These are phyloP conservation scores for Willaertia magna DNA, from an alignment of 208 protist species.

Conservation along the genomic window DNA sequence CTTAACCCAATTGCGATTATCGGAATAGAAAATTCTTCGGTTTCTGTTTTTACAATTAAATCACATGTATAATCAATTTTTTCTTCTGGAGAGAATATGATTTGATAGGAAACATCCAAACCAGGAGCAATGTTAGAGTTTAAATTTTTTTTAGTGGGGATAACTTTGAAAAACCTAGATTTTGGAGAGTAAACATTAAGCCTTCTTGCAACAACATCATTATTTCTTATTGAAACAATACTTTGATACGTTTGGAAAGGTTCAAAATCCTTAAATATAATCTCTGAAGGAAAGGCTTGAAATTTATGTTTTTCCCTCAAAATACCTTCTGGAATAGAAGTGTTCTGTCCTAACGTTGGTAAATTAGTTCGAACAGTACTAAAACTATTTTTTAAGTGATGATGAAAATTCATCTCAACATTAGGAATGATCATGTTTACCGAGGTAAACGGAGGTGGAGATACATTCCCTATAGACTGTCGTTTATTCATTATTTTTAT, in stretches of 20 bases:
- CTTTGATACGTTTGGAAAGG: neutral
- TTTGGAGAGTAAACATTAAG: neutral
- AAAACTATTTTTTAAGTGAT: too few species aligned
- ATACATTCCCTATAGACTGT: too few species aligned
- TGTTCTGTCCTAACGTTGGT: too few species aligned
- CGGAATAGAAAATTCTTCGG: neutral
- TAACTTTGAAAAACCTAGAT: neutral
- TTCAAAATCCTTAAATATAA: conserved; percentile 6
- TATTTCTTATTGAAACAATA: neutral
- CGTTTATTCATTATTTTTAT: too few species aligned
- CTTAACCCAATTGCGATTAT: neutral
- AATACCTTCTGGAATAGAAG: too few species aligned
- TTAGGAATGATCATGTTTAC: too few species aligned
- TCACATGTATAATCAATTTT: neutral
- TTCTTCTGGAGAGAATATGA: neutral
- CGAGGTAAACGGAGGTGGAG: too few species aligned
- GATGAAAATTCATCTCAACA: too few species aligned
- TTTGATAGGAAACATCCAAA: neutral
- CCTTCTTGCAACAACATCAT: neutral
- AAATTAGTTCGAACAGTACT: too few species aligned
- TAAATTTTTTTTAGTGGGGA: neutral
- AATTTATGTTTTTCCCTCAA: too few species aligned
- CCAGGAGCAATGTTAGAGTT: neutral
- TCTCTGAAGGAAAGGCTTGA: neutral
- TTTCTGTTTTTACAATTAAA: neutral